Base-by-base conservation (phyloP, 148 eudicot species). In the Nyssa sinensis region DNA sequence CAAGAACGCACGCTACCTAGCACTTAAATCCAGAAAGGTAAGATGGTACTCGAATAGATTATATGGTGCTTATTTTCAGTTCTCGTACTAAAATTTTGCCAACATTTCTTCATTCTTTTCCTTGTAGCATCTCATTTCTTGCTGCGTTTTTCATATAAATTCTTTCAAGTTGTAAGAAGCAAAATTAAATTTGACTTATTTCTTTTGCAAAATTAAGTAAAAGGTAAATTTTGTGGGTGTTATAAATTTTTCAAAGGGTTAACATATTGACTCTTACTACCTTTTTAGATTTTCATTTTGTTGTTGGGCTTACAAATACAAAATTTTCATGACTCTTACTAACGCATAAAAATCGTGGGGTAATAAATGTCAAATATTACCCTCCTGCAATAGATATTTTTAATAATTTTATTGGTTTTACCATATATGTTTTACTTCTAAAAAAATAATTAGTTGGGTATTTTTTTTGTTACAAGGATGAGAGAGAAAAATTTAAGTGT, bases 1-100 rank as follows among this genome's bases (percentile, higher is more conserved):
- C 91, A 94, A 92, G 82, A 94, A 94, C 81, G 90, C 98, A 5
- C 98, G 98, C 53, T 94, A 94, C 76, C 70, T 80, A 51, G 91
- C 98, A 25, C 93, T 92, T 30, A 94, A 90, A 83, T 77, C 78
- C 30, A 87, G 90, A 82, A 92, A 92, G 97, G 98, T 89, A 68
- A 81, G 85, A 49, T 55, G 11, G 58, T 71, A 19, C 24, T 63
- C 44, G 27, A n/a, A 3, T 44, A 27, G 39, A 35, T 31, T 24
- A 55, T 24, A 6, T 16, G n/a, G n/a, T 39, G 51, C 49, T 39
- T 66, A 16, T 7, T 35, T 66, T 37, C 27, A 23, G 6, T 30
- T 77, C 29, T 37, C 29, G 49, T 23, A 60, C 10, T 27, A 57
- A 55, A 7, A 13, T 31, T 62, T 8, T 0, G 11, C 49, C 62